Conservation (phyloP, 345 rosid genomes). For the Euphorbia tirucalli region DNA sequence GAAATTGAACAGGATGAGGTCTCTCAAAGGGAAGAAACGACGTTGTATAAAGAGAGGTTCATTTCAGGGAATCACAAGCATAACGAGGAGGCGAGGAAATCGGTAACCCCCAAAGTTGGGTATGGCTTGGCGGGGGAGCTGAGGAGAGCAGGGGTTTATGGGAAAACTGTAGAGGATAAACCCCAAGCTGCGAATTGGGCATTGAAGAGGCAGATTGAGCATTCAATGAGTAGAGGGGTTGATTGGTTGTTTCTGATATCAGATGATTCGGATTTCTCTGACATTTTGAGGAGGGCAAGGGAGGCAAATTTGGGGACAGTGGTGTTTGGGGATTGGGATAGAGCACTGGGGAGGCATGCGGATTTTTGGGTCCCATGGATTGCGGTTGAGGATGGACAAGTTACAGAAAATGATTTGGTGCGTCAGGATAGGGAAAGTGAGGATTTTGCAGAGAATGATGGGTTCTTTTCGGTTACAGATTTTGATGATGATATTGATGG, state of each 20-base stretch:
- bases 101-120: constrained; percentile 62
- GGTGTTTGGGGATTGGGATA: constrained; percentile 70
- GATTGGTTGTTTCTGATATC: constrained; percentile 87
- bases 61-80: constrained; percentile 75
- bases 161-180: constrained; percentile 85
- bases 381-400: constrained; percentile 74
- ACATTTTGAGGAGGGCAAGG: constrained; percentile 73
- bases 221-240: constrained; percentile 80
- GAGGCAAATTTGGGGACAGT: constrained; percentile 76
- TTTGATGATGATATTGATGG: constrained; percentile 40
- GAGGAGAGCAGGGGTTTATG: constrained; percentile 73
- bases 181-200: constrained; percentile 99
- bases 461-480: constrained; percentile 42
- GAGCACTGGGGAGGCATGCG: constrained; percentile 67
- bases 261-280: constrained; percentile 77
- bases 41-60: constrained; percentile 66
- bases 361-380: constrained; percentile 93
- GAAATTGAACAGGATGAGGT: constrained; percentile 74
- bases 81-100: constrained; percentile 61
- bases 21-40: constrained; percentile 79
- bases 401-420: constrained; percentile 65
- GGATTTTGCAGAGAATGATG: constrained; percentile 29
- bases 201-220: constrained; percentile 86
- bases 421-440: constrained; percentile 44
- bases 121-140: constrained; percentile 76